A percentile compares a stretch with the other conserved stretches of the same genome.
phyloP scores from a whole-genome alignment of 371 early-diverging fungal species.

The Saksenaea oblongispora region DNA sequence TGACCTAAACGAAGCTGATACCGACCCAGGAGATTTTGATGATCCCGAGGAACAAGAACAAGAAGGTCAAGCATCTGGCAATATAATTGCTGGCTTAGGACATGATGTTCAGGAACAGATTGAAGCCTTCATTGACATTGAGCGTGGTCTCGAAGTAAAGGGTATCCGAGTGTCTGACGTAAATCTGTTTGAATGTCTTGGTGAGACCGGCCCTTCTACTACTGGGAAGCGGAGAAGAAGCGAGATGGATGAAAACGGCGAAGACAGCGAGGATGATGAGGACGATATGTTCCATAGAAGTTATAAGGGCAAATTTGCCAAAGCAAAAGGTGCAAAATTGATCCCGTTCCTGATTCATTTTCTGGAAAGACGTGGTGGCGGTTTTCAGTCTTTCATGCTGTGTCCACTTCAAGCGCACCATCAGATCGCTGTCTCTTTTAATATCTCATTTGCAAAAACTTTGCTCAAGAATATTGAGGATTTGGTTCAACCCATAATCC shows the following conservation, averaged over 20 bases:
- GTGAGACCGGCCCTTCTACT: not conserved
- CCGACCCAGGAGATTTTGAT: not conserved
- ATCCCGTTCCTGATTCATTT: not conserved
- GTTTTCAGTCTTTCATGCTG: not conserved
- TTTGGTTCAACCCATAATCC: too few relatives aligned
- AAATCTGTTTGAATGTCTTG: not conserved
- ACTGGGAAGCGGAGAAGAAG: not conserved
- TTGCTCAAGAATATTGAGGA: not conserved
- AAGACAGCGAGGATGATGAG: not conserved
- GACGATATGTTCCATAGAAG: too few relatives aligned
- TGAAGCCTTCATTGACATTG: too few relatives aligned
- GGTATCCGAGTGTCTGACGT: not conserved
- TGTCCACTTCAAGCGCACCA: constrained; percentile 1
- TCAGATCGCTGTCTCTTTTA: not conserved
- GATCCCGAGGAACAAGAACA: too few relatives aligned
- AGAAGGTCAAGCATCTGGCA: too few relatives aligned
- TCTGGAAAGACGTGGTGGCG: not conserved
- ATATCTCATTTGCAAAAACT: not conserved
- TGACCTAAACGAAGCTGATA: not conserved
- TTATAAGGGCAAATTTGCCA: not conserved
- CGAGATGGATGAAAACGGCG: not conserved
- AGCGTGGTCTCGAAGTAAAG: too few relatives aligned
- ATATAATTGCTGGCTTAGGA: too few relatives aligned
- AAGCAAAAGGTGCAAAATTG: not conserved
- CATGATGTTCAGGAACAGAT: too few relatives aligned